Conservation (phyloP, 768 basidiomycete species). For the Tubosaeta sp. region DNA sequence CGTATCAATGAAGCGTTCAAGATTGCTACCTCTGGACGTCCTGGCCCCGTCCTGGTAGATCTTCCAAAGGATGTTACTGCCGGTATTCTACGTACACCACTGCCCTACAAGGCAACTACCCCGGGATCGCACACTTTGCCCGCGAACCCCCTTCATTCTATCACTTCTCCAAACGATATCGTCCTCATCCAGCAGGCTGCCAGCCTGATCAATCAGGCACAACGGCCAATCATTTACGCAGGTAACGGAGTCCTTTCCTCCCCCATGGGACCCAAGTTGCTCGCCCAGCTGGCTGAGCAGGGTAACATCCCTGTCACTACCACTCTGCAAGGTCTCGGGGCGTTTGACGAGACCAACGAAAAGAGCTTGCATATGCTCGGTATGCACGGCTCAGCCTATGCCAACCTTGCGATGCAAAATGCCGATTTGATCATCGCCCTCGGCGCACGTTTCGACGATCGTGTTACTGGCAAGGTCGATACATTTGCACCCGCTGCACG, state of each 20-base stretch:
- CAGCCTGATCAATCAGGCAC: constrained; percentile 84
- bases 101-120: constrained; percentile 83
- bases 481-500: constrained; percentile 88
- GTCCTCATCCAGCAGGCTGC: constrained; percentile 79
- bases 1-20: constrained; percentile 99
- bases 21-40: constrained; percentile 94
- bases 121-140: constrained; percentile 79
- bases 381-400: constrained; percentile 97
- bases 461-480: constrained; percentile 89
- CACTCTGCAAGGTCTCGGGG: constrained; percentile 92
- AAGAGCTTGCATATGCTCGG: constrained; percentile 95
- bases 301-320: constrained; percentile 98
- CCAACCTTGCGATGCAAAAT: constrained; percentile 95
- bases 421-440: constrained; percentile 98
- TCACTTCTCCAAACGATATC: constrained; percentile 57
- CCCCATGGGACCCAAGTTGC: constrained; percentile 75
- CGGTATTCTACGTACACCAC: constrained; percentile 76
- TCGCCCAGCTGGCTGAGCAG: constrained; percentile 69
- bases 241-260: constrained; percentile 87
- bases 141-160: constrained; percentile 60
- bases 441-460: constrained; percentile 95
- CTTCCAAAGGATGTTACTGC: constrained; percentile 99
- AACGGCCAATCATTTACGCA: constrained; percentile 89
- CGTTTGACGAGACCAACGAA: constrained; percentile 87
- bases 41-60: constrained; percentile 97